These are phyloP conservation scores for Hyaloscypha finlandica DNA, from an alignment of 495 filamentous ascomycete species.

Conservation along the genomic window DNA sequence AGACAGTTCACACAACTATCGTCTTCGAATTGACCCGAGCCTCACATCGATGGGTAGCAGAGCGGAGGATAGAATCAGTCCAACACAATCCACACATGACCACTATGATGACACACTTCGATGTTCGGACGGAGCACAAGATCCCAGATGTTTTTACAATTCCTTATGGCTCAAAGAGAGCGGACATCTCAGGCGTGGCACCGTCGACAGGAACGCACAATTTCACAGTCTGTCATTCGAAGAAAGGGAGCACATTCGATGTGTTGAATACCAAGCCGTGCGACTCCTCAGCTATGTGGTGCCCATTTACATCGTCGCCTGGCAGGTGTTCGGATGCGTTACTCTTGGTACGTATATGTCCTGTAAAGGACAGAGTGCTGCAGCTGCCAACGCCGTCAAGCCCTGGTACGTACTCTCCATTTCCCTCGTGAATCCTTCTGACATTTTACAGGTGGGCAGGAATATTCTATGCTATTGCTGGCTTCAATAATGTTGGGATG, in stretches of 20 bases:
- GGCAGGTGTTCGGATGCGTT: conserved; percentile 67
- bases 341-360: conserved; percentile 71
- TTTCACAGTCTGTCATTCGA: conserved; percentile 66
- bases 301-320: conserved; percentile 68
- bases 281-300: conserved; percentile 70
- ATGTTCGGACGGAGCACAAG: neutral
- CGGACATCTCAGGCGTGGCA: neutral
- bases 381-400: conserved; percentile 63
- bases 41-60: neutral
- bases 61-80: neutral
- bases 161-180: neutral
- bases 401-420: conserved; percentile 40
- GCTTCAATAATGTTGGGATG: conserved; percentile 87
- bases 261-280: conserved; percentile 75
- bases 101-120: neutral
- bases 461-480: conserved; percentile 67
- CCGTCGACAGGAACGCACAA: conserved; percentile 55
- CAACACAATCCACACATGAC: neutral
- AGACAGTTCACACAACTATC: neutral
- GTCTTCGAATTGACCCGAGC: neutral
- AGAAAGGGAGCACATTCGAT: conserved; percentile 72
- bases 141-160: neutral
- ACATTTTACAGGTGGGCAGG: conserved; percentile 53
- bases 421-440: neutral
- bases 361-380: conserved; percentile 54